Conservation (phyloP, 2,329 filamentous ascomycete genomes). For the Cryphonectria naterciae region DNA sequence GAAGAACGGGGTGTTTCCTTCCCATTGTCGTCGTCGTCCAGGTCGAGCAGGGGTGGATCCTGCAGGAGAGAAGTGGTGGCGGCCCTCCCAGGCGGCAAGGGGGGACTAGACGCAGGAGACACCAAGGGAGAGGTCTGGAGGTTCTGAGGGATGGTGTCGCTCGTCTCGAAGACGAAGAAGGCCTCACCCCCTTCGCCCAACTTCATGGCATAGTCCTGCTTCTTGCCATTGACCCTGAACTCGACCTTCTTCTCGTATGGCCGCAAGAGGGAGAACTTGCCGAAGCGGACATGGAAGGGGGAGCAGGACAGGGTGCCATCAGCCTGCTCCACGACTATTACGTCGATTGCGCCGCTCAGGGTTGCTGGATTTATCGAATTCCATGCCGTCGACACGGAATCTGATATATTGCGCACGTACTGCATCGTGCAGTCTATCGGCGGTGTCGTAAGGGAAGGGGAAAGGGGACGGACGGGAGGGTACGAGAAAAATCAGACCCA, state of each 20-base stretch:
- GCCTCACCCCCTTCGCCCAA: conserved; percentile 95
- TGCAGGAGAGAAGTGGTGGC: conserved; percentile 51
- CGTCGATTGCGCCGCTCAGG: conserved; percentile 95
- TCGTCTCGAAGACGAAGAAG: conserved; percentile 98
- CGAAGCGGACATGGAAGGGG: conserved; percentile 97
- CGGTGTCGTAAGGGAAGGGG: background rate
- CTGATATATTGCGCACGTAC: conserved; percentile 94
- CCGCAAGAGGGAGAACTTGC: conserved; percentile 94
- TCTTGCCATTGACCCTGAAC: conserved; percentile 89
- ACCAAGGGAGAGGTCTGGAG: conserved; percentile 93
- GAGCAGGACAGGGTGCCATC: conserved; percentile 90
- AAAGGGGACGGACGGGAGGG: background rate
- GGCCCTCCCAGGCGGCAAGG: conserved; percentile 47
- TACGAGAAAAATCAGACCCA: background rate
- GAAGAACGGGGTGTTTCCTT: conserved; percentile 43
- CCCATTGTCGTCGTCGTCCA: conserved; percentile 58
- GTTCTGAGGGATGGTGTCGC: conserved; percentile 86
- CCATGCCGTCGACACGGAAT: conserved; percentile 97
- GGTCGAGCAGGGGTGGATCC: conserved; percentile 72
- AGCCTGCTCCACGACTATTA: conserved; percentile 95
- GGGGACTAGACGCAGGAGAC: conserved; percentile 85
- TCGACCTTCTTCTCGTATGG: conserved; percentile 99
- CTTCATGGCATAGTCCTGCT: conserved; percentile 97
- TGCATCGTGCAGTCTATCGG: conserved; percentile 65
- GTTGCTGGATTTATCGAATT: conserved; percentile 99